A percentile compares a stretch with the other conserved stretches of the same genome.
These are phyloP conservation scores for Pseudogymnoascus sp. DNA, from an alignment of 2,329 filamentous ascomycete species.

Conservation along the genomic window DNA sequence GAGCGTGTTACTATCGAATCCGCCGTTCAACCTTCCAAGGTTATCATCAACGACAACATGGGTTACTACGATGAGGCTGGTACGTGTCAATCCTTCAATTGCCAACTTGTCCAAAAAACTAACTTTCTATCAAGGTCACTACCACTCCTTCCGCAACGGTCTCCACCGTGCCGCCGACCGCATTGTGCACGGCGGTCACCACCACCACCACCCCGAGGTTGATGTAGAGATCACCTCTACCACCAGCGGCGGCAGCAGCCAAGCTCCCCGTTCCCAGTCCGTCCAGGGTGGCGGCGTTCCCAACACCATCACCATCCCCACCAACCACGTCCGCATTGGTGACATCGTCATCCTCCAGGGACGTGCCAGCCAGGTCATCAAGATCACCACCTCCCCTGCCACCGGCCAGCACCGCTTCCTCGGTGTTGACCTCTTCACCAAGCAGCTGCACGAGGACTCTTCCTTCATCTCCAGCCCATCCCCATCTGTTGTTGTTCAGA, in stretches of 20 bases:
- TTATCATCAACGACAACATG: constrained; percentile 46
- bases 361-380: constrained; percentile 98
- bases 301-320: constrained; percentile 95
- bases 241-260: constrained; percentile 16
- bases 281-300: constrained; percentile 33
- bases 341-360: constrained; percentile 98
- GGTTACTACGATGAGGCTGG: constrained; percentile 71
- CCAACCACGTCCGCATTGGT: constrained; percentile 98
- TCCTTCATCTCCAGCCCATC: constrained; percentile 96
- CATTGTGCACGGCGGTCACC: constrained; percentile 55
- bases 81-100: constrained; percentile 21
- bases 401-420: constrained; percentile 99
- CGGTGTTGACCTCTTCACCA: constrained; percentile 99
- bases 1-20: constrained; percentile 47
- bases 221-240: constrained; percentile 22
- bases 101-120: not conserved
- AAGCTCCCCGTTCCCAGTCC: not conserved
- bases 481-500: constrained; percentile 95
- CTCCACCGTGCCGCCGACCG: constrained; percentile 59
- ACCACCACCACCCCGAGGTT: constrained; percentile 34
- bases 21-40: constrained; percentile 29
- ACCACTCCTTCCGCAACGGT: constrained; percentile 67
- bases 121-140: constrained; percentile 45
- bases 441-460: constrained; percentile 98
- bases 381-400: constrained; percentile 95